Evolutionary conservation across 352 stramenopile species (phyloP).

Genomic region (Globisporangium iwayamae): DNA sequence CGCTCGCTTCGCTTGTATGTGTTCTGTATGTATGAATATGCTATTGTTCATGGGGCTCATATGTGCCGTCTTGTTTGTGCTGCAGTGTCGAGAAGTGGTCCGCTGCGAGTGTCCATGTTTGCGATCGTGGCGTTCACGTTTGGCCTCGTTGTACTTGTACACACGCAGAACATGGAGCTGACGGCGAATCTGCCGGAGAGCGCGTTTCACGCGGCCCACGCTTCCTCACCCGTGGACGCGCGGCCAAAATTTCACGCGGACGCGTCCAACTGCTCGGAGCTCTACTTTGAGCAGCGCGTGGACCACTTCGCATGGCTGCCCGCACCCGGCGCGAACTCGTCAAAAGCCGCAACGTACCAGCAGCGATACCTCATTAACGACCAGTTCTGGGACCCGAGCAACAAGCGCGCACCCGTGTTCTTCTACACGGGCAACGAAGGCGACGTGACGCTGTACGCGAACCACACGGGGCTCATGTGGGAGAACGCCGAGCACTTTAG

Average conservation of each 20-base stretch:
- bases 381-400: conserved; percentile 68
- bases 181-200: conserved; percentile 39
- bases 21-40: not conserved
- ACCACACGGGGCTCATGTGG: conserved; percentile 94
- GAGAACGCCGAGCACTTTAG: conserved; percentile 88
- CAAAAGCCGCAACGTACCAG: conserved; percentile 57
- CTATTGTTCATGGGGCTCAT: not conserved
- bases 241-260: conserved; percentile 29
- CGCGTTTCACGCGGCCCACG: conserved; percentile 23
- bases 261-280: conserved; percentile 72
- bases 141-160: conserved; percentile 64
- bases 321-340: conserved; percentile 11
- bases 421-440: conserved; percentile 95
- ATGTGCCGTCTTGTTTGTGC: not conserved
- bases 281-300: conserved; percentile 86
- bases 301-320: conserved; percentile 87
- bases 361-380: conserved; percentile 90
- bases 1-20: too few species aligned
- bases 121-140: conserved; percentile 43
- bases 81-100: conserved; percentile 16
- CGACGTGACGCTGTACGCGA: conserved; percentile 92
- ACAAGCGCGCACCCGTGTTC: conserved; percentile 82
- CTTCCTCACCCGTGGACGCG: conserved; percentile 4
- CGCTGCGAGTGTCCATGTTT: conserved; percentile 46
- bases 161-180: conserved; percentile 57